These are phyloP conservation scores for Sporothrix globosa DNA, from an alignment of 2,329 filamentous ascomycete genomes.

Conservation along the genomic window DNA sequence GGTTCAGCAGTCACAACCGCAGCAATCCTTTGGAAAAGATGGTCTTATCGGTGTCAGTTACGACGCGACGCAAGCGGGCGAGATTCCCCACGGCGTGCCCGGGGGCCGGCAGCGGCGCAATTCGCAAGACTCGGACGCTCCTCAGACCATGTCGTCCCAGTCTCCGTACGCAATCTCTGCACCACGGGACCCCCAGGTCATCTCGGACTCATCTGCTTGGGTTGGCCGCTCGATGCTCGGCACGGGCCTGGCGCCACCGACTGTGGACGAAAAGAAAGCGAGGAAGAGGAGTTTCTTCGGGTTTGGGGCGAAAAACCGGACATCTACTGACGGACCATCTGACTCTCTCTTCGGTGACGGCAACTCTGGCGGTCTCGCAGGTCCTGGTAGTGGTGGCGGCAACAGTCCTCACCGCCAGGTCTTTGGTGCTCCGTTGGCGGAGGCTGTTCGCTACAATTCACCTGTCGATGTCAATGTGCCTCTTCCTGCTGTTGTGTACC, in stretches of 20 bases:
- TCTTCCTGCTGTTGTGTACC: slow-evolving; percentile 89
- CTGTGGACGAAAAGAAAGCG: slow-evolving; percentile 72
- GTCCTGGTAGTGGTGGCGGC: slow-evolving; percentile 44
- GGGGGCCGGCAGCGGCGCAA: slow-evolving; percentile 25
- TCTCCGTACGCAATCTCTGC: slow-evolving; percentile 70
- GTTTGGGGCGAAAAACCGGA: slow-evolving; percentile 63
- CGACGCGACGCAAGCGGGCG: slow-evolving; percentile 58
- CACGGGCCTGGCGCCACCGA: slow-evolving; percentile 52
- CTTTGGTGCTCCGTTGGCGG: slow-evolving; percentile 82
- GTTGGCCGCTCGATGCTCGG: slow-evolving; percentile 51
- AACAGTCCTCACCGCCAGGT: slow-evolving; percentile 65
- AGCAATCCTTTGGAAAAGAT: slow-evolving; percentile 44
- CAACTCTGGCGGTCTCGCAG: slow-evolving; percentile 45
- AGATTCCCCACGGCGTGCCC: slow-evolving; percentile 43
- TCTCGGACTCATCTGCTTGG: slow-evolving; percentile 82
- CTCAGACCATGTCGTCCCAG: slow-evolving; percentile 48
- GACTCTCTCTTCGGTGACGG: slow-evolving; percentile 59
- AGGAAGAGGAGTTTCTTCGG: slow-evolving; percentile 80
- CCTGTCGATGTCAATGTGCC: slow-evolving; percentile 73
- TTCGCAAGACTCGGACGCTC: slow-evolving; percentile 42
- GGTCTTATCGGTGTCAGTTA: slow-evolving; percentile 62
- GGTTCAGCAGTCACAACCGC: slow-evolving; percentile 31
- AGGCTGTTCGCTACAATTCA: slow-evolving; percentile 80
- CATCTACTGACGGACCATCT: slow-evolving; percentile 58
- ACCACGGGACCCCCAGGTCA: slow-evolving; percentile 80